Base-by-base conservation (phyloP, 805 yeast genomes). In the Groenewaldozyma tartarivorans region DNA sequence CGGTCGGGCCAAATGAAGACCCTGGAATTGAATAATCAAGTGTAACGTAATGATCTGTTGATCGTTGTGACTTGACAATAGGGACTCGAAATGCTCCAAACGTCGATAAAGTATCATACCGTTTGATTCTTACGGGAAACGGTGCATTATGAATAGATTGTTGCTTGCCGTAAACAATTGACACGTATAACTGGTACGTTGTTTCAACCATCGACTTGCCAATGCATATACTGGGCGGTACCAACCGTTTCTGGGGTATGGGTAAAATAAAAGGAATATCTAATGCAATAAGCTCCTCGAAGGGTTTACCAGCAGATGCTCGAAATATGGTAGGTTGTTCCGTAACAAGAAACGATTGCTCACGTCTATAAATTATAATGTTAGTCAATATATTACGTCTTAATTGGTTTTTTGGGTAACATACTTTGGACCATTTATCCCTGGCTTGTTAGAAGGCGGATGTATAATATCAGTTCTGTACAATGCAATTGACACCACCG, bases 1-100 rank as follows among this genome's bases (percentile, higher is more conserved):
- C 70, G 6, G 61, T 54, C 2, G 69, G 69, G 3, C 70, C 70
- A 38, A 51, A 63, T 2, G 66, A 61, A 1, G 64, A 48, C 6
- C 52, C 45, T 1, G 63, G 60, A 4, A 62, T 40, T 11, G 56
- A 47, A 41, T 56, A 60, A 24, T 60, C 58, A 7, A 63, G 45
- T 5, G 50, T 49, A 3, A 58, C 64, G 3, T 61, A 47, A 36
- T 65, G 67, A 43, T 66, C 68, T 2, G 52, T 40, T 4, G 64
- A 56, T 13, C 48, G 39, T 1, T 45, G 47, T 4, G 48, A 47
- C 33, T 50, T 45, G 7, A 43, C 44, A 1, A 57, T 21, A 1
- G 67, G 62, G 26, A 55, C 50, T 11, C 52, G 53, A 49, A 46
- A 63, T 3, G 54, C 48, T 5, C 64, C 61, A 48, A 64, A 66